Base-by-base conservation (phyloP, 2,329 filamentous ascomycete genomes). In the Penicillium psychrosexuale region DNA sequence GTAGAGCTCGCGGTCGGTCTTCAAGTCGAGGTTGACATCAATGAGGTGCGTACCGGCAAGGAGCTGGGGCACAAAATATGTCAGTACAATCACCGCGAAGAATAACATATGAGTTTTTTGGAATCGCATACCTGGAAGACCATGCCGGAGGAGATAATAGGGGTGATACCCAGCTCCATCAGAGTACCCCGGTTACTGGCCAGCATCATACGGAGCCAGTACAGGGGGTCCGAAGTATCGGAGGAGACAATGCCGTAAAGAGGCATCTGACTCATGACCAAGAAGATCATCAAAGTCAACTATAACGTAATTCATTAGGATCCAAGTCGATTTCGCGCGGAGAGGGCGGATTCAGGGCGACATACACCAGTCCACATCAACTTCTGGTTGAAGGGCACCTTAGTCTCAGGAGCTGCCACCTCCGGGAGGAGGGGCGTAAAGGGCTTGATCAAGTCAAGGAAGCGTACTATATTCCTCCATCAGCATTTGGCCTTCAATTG, bases 191-290 rank as follows among this genome's bases (percentile, higher is more conserved):
- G 87, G 78, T 99, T 99, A 88, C 91, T 96, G 73, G 94, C 94
- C 85, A 97, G 86, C 87, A 99, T 97, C 93, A 99, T 97, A 78
- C 94, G 89, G 72, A 99, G 84, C 94, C 94, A 99, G 86, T 99
- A 99, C 71, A 99, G 84, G 67, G 94, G 95, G 80, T 99, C 95
- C 59, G 94, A 97, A 69, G 91, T 97, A 79, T 94, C 90, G 71
- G 94, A 99, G 53, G 94, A 99, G 73, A 99, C 95, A 78, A 99
- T 99, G 79, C 94, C 94, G 80, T 99, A 99, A 61, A 94, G 81
- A 63, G 94, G 92, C 94, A 99, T 97, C 82, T 97, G 94, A 81
- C 91, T 97, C 94, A 99, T 99, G 78, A 99, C 91, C 84, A 99
- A 82, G 86, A 99, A 99, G 81, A 97, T 95, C 77, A 99, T 82